Conservation (phyloP, 495 filamentous ascomycete genomes). For the Penicillium chermesinum region DNA sequence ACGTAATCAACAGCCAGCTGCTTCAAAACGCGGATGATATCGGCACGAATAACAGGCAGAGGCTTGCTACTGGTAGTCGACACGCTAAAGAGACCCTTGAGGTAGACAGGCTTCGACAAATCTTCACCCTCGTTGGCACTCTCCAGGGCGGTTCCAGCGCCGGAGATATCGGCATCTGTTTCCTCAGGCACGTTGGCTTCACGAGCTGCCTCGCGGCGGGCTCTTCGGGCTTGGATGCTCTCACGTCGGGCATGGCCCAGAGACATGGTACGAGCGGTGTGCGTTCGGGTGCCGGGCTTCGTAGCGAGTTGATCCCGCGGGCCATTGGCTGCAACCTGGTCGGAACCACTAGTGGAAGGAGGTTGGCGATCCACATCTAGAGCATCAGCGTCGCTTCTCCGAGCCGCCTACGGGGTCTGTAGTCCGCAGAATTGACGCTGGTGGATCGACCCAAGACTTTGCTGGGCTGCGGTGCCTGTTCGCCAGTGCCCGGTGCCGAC, state of each 20-base stretch:
- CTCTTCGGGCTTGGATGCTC: constrained; percentile 79
- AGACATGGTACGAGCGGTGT: constrained; percentile 75
- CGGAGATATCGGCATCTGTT: constrained; percentile 57
- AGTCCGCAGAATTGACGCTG: constrained; percentile 82
- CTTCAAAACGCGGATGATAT: constrained; percentile 87
- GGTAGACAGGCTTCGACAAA: constrained; percentile 81
- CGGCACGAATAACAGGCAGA: constrained; percentile 72
- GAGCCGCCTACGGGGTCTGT: constrained; percentile 56
- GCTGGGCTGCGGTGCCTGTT: constrained; percentile 49
- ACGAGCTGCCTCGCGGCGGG: constrained; percentile 59
- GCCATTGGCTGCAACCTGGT: constrained; percentile 52
- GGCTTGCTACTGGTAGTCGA: constrained; percentile 93
- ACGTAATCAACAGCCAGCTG: constrained; percentile 83
- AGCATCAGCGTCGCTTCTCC: constrained; percentile 53
- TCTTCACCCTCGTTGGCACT: constrained; percentile 51
- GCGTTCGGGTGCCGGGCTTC: constrained; percentile 25
- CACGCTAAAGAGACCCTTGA: constrained; percentile 97
- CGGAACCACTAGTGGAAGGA: constrained; percentile 72
- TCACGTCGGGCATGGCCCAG: constrained; percentile 85
- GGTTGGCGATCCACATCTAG: constrained; percentile 51
- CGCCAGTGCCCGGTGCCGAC: constrained; percentile 59
- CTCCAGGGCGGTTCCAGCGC: constrained; percentile 46
- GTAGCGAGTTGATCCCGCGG: constrained; percentile 37
- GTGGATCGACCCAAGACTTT: constrained; percentile 73
- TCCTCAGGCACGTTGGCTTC: constrained; percentile 76